Percentiles rank a stretch among this genome's conserved stretches.
Evolutionary conservation across 768 basidiomycete species (phyloP).

Genomic region (Serendipita vermifera): DNA sequence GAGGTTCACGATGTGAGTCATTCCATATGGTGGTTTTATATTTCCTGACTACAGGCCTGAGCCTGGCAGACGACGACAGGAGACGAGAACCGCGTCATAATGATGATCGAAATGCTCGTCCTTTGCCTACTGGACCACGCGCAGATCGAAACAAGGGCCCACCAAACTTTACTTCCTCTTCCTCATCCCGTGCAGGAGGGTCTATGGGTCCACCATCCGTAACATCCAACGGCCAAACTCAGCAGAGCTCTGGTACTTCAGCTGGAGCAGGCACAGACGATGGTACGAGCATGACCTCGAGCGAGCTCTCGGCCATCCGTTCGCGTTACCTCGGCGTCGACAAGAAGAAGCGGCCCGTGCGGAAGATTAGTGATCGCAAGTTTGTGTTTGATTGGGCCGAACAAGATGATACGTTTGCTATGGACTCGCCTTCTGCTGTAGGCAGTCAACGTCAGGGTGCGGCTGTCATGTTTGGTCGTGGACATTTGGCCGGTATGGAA

Average conservation of each 20-base stretch:
- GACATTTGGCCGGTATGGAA: slow-evolving; percentile 76
- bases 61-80: slow-evolving; percentile 25
- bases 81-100: slow-evolving; percentile 22
- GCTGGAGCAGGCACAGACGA: slow-evolving; percentile 30
- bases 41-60: not conserved
- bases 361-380: slow-evolving; percentile 91
- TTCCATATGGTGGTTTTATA: slow-evolving; percentile 14
- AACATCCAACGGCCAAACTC: slow-evolving; percentile 13
- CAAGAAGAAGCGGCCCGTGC: slow-evolving; percentile 86
- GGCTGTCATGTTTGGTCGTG: slow-evolving; percentile 80
- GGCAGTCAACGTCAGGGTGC: slow-evolving; percentile 67
- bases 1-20: slow-evolving; percentile 28
- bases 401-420: slow-evolving; percentile 83
- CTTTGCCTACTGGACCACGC: slow-evolving; percentile 70
- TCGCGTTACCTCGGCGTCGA: slow-evolving; percentile 91
- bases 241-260: no score
- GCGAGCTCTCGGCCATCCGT: slow-evolving; percentile 69
- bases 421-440: slow-evolving; percentile 58
- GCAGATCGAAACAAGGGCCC: slow-evolving; percentile 47
- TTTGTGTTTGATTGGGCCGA: slow-evolving; percentile 99
- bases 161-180: slow-evolving; percentile 24
- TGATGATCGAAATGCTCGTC: slow-evolving; percentile 27
- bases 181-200: slow-evolving; percentile 26
- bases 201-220: slow-evolving; percentile 39
- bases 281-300: slow-evolving; percentile 60